Conservation (phyloP, 2,329 filamentous ascomycete genomes). For the Alternaria gansuensis region DNA sequence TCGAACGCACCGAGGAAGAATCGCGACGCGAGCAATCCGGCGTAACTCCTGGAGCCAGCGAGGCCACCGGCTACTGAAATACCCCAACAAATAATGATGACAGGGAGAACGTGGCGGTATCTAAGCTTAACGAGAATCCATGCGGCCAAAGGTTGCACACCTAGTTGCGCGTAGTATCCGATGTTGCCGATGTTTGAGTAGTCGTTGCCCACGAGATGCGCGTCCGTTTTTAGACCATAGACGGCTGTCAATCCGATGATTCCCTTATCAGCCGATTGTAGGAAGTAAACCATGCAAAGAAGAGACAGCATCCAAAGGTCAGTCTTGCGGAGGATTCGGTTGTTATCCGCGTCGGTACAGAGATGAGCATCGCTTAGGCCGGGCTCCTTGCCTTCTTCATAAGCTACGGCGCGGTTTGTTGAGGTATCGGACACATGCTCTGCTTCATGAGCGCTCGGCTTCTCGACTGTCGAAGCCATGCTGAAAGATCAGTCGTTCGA, state of each 20-base stretch:
- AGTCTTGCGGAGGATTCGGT: conserved; percentile 36
- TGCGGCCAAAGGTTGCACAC: conserved; percentile 62
- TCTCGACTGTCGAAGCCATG: conserved; percentile 32
- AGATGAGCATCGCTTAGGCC: conserved; percentile 30
- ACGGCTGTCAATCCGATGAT: conserved; percentile 60
- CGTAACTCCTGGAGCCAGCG: conserved; percentile 31
- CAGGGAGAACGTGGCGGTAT: conserved; percentile 32
- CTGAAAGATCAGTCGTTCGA: not conserved
- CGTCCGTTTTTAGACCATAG: conserved; percentile 57
- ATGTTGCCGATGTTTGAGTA: conserved; percentile 60
- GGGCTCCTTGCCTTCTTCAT: conserved; percentile 31
- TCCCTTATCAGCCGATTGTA: conserved; percentile 60
- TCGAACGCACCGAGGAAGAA: conserved; percentile 41
- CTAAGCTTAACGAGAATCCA: conserved; percentile 59
- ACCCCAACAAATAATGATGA: conserved; percentile 60
- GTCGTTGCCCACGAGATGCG: conserved; percentile 55
- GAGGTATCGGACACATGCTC: conserved; percentile 28
- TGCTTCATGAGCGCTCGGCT: conserved; percentile 19
- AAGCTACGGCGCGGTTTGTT: conserved; percentile 24
- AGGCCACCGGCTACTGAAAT: conserved; percentile 39
- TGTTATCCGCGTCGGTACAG: conserved; percentile 34
- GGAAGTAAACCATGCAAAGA: conserved; percentile 39
- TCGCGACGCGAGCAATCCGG: conserved; percentile 32
- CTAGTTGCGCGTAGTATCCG: conserved; percentile 62
- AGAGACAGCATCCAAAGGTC: conserved; percentile 37